A percentile compares a stretch with the other conserved stretches of the same genome.
These are phyloP conservation scores for Starmerella khaoyaiensis DNA, from an alignment of 805 yeast species.

Conservation along the genomic window DNA sequence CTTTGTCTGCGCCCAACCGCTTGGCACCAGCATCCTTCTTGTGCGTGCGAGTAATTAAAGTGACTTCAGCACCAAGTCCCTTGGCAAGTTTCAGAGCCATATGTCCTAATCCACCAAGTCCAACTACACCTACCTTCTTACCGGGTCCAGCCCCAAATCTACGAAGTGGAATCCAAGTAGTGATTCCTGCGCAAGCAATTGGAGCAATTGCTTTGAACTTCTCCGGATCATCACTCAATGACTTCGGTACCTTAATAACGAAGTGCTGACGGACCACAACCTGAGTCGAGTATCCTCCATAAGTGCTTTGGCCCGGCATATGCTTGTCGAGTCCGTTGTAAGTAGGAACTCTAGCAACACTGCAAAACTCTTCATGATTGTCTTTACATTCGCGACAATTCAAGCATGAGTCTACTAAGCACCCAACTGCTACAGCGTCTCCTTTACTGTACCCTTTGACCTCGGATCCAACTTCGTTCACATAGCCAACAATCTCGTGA, in stretches of 20 bases:
- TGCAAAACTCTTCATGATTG: constrained; percentile 48
- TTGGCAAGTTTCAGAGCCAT: constrained; percentile 45
- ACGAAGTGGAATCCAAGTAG: constrained; percentile 53
- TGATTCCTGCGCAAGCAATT: constrained; percentile 64
- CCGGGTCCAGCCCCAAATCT: constrained; percentile 38
- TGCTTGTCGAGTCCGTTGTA: constrained; percentile 31
- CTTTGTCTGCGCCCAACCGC: constrained; percentile 44
- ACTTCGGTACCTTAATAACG: constrained; percentile 51
- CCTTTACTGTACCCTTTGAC: constrained; percentile 43
- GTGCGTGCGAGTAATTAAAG: constrained; percentile 40
- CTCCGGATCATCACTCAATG: constrained; percentile 29
- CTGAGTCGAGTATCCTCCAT: constrained; percentile 33
- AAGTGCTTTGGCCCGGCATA: constrained; percentile 53
- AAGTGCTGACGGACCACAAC: constrained; percentile 42
- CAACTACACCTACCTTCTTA: constrained; percentile 44
- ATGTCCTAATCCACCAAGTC: constrained; percentile 59
- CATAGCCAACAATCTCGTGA: constrained; percentile 33
- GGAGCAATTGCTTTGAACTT: constrained; percentile 44
- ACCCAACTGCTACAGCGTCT: constrained; percentile 73
- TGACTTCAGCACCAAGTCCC: constrained; percentile 51
- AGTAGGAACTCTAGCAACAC: constrained; percentile 35
- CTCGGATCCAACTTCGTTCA: constrained; percentile 41
- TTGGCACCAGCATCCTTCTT: constrained; percentile 41
- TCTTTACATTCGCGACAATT: constrained; percentile 47
- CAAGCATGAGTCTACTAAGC: constrained; percentile 48